Conservation (phyloP, 1,139 yeast genomes). For the Taiozyma sp. region DNA sequence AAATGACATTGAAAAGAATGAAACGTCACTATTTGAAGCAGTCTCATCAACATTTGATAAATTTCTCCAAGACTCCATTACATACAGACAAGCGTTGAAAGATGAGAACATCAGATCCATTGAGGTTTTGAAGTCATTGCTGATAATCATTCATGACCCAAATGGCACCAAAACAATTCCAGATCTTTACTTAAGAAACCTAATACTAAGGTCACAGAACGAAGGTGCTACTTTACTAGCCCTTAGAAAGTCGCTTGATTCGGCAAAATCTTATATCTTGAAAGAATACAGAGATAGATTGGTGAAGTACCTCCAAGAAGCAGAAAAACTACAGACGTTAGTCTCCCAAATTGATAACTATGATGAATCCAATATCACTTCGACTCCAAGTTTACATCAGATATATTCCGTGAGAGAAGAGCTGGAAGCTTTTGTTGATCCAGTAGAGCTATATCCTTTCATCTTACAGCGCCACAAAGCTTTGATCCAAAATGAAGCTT, state of each 20-base stretch:
- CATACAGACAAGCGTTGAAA: constrained; percentile 26
- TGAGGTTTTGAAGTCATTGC: constrained; percentile 26
- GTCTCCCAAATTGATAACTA: constrained; percentile 8
- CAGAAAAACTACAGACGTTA: constrained; percentile 17
- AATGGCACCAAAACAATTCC: constrained; percentile 33
- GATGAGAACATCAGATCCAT: constrained; percentile 27
- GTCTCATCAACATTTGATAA: constrained; percentile 31
- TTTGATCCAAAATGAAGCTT: constrained; percentile 19
- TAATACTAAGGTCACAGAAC: constrained; percentile 25
- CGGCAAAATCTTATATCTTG: constrained; percentile 27
- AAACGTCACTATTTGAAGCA: constrained; percentile 29
- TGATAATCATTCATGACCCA: constrained; percentile 29
- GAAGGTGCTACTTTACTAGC: constrained; percentile 30
- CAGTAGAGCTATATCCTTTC: constrained; percentile 19
- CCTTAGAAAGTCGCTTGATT: constrained; percentile 26
- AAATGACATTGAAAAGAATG: constrained; percentile 31
- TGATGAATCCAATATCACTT: neutral
- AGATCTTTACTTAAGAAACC: constrained; percentile 33
- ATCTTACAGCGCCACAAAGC: constrained; percentile 21
- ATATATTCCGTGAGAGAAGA: constrained; percentile 5
- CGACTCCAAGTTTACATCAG: constrained; percentile 10
- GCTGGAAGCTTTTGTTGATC: constrained; percentile 7
- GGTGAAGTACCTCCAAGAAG: constrained; percentile 19
- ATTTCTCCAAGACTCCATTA: constrained; percentile 30
- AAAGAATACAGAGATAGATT: constrained; percentile 27